Evolutionary conservation across 2,329 filamentous ascomycete species (phyloP).

Genomic region (Cercospora nicotianae): DNA sequence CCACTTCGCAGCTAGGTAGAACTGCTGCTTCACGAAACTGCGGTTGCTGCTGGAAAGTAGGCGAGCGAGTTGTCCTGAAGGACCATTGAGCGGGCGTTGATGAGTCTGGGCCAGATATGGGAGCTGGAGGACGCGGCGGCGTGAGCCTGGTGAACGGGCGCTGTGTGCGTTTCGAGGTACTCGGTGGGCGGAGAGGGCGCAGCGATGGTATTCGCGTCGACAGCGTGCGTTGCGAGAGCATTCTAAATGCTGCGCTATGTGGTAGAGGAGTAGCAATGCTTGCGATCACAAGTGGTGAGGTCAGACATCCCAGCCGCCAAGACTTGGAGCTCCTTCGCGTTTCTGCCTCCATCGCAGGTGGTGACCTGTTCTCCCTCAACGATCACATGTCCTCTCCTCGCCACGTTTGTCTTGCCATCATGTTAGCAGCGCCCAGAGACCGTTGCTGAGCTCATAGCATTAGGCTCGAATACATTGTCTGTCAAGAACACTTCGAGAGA

Average conservation of each 20-base stretch:
- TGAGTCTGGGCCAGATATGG: slow-evolving; percentile 62
- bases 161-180: slow-evolving; percentile 16
- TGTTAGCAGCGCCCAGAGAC: not conserved
- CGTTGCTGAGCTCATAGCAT: not conserved
- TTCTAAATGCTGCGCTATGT: slow-evolving; percentile 5
- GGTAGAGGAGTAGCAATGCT: not conserved
- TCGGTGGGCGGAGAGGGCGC: slow-evolving; percentile 32
- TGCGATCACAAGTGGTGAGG: not conserved
- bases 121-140: slow-evolving; percentile 61
- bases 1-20: slow-evolving; percentile 68
- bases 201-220: slow-evolving; percentile 29
- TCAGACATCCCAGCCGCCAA: not conserved
- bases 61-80: slow-evolving; percentile 56
- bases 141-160: slow-evolving; percentile 62
- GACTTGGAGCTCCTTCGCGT: not conserved
- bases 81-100: slow-evolving; percentile 23
- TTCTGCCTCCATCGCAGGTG: not conserved
- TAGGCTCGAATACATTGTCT: not conserved
- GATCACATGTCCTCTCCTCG: not conserved
- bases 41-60: slow-evolving; percentile 78
- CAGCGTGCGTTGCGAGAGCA: slow-evolving; percentile 25
- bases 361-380: not conserved
- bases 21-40: slow-evolving; percentile 68
- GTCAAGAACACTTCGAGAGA: not conserved
- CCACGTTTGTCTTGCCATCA: not conserved